phyloP scores from a whole-genome alignment of 2,329 filamentous ascomycete genomes.

The Alternaria infectoria region DNA sequence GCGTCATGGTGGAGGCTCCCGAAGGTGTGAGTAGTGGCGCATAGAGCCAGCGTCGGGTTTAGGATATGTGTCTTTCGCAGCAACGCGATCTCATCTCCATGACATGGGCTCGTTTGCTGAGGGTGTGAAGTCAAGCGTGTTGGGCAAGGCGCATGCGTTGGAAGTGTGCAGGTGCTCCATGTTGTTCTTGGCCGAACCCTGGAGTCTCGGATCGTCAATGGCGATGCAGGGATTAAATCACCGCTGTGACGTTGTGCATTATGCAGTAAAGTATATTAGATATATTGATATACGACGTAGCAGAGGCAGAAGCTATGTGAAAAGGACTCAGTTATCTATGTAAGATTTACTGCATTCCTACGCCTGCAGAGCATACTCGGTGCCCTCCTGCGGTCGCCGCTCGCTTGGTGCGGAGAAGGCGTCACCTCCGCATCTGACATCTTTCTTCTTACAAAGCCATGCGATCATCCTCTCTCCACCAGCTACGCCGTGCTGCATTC shows the following conservation, averaged over 20 bases:
- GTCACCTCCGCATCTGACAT: slow-evolving; percentile 20
- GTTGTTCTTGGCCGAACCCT: slow-evolving; percentile 26
- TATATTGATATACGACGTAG: not conserved
- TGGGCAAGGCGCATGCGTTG: slow-evolving; percentile 14
- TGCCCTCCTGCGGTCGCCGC: slow-evolving; percentile 2
- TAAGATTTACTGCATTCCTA: not conserved
- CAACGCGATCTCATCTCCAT: slow-evolving; percentile 17
- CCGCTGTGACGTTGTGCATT: not conserved
- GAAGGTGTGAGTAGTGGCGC: slow-evolving; percentile 15
- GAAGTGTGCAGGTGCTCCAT: slow-evolving; percentile 9
- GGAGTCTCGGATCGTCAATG: slow-evolving; percentile 19
- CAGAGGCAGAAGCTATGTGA: too few species aligned
- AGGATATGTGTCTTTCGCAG: slow-evolving; percentile 8
- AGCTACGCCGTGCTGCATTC: not conserved
- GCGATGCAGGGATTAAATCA: slow-evolving; percentile 12
- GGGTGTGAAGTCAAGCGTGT: not conserved
- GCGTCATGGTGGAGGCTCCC: slow-evolving; percentile 43
- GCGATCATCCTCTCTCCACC: slow-evolving; percentile 14
- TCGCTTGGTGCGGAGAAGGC: slow-evolving; percentile 14
- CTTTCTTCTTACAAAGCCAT: slow-evolving; percentile 26
- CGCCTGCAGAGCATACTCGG: not conserved
- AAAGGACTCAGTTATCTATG: too few species aligned
- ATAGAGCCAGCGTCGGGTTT: slow-evolving; percentile 14
- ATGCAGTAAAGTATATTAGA: not conserved
- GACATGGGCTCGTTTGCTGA: slow-evolving; percentile 4